Percentiles rank a stretch among this genome's conserved stretches.
These are phyloP conservation scores for Alloteropsis semialata DNA, from an alignment of 176 grass and related monocot species.

Conservation along the genomic window DNA sequence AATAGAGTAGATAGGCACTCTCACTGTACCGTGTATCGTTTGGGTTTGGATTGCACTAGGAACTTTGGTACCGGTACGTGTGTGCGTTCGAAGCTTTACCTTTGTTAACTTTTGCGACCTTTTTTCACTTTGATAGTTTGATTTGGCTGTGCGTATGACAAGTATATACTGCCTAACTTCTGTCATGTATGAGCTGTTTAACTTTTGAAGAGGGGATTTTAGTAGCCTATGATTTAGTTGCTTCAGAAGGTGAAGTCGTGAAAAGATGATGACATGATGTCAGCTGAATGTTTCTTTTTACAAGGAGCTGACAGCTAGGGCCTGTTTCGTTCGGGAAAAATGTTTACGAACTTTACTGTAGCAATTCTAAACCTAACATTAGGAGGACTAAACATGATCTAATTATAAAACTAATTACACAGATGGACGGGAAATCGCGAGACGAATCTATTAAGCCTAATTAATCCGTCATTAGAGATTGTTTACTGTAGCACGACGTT, in stretches of 20 bases:
- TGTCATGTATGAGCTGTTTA: neutral
- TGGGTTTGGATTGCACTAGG: conserved; percentile 8
- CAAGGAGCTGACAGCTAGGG: neutral
- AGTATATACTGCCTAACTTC: neutral
- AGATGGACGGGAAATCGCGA: no score
- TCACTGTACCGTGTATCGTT: neutral
- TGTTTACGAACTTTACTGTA: no score
- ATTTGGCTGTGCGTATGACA: neutral
- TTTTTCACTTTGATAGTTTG: neutral
- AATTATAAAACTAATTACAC: no score
- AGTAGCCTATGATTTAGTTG: neutral
- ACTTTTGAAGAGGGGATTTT: neutral
- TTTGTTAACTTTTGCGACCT: neutral
- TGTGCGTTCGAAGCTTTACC: neutral
- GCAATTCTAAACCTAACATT: no score
- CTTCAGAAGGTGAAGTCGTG: neutral
- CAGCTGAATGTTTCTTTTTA: neutral
- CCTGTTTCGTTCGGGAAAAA: no score
- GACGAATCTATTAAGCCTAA: no score
- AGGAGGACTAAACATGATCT: no score
- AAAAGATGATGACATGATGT: neutral
- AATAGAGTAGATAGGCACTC: neutral
- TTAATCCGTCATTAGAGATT: no score
- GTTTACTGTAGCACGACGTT: no score
- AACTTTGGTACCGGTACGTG: neutral